These are phyloP conservation scores for Gloeostereum incarnatum DNA, from an alignment of 768 basidiomycete genomes.

Conservation along the genomic window DNA sequence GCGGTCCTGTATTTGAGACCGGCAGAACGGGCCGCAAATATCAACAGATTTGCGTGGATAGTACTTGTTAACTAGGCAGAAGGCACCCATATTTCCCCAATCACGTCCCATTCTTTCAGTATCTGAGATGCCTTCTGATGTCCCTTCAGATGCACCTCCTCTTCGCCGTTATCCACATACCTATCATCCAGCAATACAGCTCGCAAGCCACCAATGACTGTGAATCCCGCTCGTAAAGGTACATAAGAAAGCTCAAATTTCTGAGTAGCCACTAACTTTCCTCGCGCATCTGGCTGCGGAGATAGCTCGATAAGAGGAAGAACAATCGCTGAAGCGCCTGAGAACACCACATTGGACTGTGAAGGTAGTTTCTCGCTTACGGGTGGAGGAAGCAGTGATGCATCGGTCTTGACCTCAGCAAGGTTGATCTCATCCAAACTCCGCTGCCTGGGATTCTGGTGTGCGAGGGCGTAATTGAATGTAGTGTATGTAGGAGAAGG, in stretches of 20 bases:
- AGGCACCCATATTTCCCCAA: slow-evolving; percentile 67
- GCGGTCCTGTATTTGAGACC: no score
- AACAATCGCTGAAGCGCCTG: slow-evolving; percentile 42
- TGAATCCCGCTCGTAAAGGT: slow-evolving; percentile 50
- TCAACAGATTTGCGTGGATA: no score
- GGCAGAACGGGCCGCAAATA: no score
- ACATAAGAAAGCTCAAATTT: slow-evolving; percentile 61
- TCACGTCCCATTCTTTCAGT: slow-evolving; percentile 63
- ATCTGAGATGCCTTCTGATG: slow-evolving; percentile 28
- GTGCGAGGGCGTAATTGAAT: slow-evolving; percentile 44
- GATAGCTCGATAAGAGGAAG: slow-evolving; percentile 33
- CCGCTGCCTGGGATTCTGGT: slow-evolving; percentile 37
- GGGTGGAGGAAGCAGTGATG: no score
- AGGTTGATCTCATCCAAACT: no score
- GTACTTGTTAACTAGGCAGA: no score
- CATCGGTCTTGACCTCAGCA: no score
- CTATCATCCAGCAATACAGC: slow-evolving; percentile 55
- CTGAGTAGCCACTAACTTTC: slow-evolving; percentile 30
- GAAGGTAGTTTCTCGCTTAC: no score
- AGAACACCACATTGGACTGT: slow-evolving; percentile 29
- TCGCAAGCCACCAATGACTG: slow-evolving; percentile 61
- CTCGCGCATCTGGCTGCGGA: slow-evolving; percentile 8
- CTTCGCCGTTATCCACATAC: slow-evolving; percentile 23
- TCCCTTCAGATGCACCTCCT: slow-evolving; percentile 10
- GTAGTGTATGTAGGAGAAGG: slow-evolving; percentile 34